These are phyloP conservation scores for Paxillus involutus DNA, from an alignment of 768 basidiomycete species.

Conservation along the genomic window DNA sequence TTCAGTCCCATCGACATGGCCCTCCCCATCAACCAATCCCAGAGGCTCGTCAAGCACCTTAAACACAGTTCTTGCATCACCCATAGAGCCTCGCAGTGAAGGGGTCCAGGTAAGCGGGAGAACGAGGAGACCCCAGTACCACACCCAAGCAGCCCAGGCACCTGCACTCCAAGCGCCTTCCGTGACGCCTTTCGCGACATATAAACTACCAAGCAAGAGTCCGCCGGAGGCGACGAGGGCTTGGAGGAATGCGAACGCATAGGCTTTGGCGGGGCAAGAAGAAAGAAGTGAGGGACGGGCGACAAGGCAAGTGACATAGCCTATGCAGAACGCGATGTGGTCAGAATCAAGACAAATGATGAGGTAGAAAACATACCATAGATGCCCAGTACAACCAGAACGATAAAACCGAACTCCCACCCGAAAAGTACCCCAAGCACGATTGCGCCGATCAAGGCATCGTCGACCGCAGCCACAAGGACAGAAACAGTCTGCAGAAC, in stretches of 20 bases:
- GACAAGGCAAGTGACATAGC: constrained; percentile 15
- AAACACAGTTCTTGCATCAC: constrained; percentile 77
- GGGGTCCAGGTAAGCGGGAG: constrained; percentile 33
- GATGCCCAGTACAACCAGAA: constrained; percentile 70
- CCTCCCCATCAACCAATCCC: constrained; percentile 82
- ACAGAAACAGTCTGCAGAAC: constrained; percentile 42
- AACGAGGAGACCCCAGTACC: constrained; percentile 29
- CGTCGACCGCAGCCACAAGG: constrained; percentile 80
- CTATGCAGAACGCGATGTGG: constrained; percentile 7
- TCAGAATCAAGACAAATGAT: background rate
- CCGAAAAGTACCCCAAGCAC: constrained; percentile 64
- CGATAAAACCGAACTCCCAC: constrained; percentile 64
- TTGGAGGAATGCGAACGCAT: constrained; percentile 46
- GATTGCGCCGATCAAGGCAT: constrained; percentile 69
- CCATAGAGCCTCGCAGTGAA: constrained; percentile 72
- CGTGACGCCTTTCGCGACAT: constrained; percentile 27
- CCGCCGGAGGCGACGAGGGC: constrained; percentile 82
- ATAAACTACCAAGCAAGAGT: constrained; percentile 64
- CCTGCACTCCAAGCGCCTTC: constrained; percentile 29
- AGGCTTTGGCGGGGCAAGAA: constrained; percentile 1
- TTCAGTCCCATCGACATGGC: constrained; percentile 67
- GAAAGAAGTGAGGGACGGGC: constrained; percentile 8
- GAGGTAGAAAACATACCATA: constrained; percentile 51
- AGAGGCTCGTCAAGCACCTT: constrained; percentile 78
- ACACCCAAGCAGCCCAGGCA: constrained; percentile 28